Percentiles rank a stretch among this genome's conserved stretches.
Evolutionary conservation across 2,329 filamentous ascomycete species (phyloP).

Genomic region (Nectriaceae sp.): DNA sequence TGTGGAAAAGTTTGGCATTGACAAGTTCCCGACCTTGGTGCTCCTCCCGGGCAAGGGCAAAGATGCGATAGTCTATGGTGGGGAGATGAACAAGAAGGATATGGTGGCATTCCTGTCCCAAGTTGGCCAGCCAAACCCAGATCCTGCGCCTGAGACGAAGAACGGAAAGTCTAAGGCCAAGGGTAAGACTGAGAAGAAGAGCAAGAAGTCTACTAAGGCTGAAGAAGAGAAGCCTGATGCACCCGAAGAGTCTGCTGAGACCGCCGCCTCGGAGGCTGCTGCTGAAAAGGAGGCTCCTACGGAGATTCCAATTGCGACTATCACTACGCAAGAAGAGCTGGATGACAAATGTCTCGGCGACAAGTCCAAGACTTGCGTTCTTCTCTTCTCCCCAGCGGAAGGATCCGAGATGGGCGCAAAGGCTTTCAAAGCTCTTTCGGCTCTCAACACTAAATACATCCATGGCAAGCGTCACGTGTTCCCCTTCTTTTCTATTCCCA

Average conservation of each 20-base stretch:
- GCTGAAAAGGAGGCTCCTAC: slow-evolving; percentile 26
- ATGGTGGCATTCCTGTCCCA: slow-evolving; percentile 84
- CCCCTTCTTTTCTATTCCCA: slow-evolving; percentile 77
- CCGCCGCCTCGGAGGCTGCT: slow-evolving; percentile 14
- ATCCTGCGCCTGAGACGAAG: slow-evolving; percentile 53
- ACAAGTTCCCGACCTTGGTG: slow-evolving; percentile 77
- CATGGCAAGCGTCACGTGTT: slow-evolving; percentile 70
- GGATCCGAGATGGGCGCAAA: slow-evolving; percentile 54
- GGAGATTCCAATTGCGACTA: slow-evolving; percentile 64
- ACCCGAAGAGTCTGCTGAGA: slow-evolving; percentile 27
- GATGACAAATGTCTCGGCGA: slow-evolving; percentile 70
- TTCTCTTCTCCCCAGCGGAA: slow-evolving; percentile 67
- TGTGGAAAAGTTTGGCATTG: slow-evolving; percentile 73
- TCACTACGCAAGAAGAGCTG: slow-evolving; percentile 66
- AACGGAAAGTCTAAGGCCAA: slow-evolving; percentile 42
- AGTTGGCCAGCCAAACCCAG: slow-evolving; percentile 76
- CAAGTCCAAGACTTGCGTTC: slow-evolving; percentile 80
- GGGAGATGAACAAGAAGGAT: slow-evolving; percentile 80
- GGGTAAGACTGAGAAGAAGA: slow-evolving; percentile 35
- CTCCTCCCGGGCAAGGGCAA: slow-evolving; percentile 73
- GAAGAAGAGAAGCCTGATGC: slow-evolving; percentile 22
- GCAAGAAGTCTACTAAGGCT: slow-evolving; percentile 24
- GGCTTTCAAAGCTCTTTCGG: slow-evolving; percentile 65
- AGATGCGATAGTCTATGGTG: slow-evolving; percentile 73
- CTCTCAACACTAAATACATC: slow-evolving; percentile 75